These are phyloP conservation scores for Aspergillus sclerotioniger DNA, from an alignment of 495 filamentous ascomycete genomes.

Conservation along the genomic window DNA sequence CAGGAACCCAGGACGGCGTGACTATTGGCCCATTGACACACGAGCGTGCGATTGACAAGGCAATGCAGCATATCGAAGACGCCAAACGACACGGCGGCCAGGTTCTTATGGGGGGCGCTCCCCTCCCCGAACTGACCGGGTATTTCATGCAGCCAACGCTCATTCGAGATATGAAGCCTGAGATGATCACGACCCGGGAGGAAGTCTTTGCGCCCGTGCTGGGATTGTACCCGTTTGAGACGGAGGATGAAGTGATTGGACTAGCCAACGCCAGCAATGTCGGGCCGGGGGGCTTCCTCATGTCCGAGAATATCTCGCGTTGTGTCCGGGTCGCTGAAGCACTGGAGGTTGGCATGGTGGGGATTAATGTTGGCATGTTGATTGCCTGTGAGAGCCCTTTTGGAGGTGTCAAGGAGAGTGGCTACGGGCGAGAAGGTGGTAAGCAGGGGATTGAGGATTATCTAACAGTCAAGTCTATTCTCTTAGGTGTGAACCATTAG, in stretches of 20 bases:
- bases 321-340: constrained; percentile 48
- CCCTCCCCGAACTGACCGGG: constrained; percentile 41
- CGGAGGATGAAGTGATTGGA: constrained; percentile 49
- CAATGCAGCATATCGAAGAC: constrained; percentile 50
- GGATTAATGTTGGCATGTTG: constrained; percentile 36
- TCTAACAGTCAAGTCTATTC: constrained; percentile 6
- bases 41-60: constrained; percentile 51
- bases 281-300: constrained; percentile 52
- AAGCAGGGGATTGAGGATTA: constrained; percentile 14
- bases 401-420: constrained; percentile 23
- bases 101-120: constrained; percentile 69
- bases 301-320: constrained; percentile 45
- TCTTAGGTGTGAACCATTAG: not conserved
- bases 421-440: constrained; percentile 8
- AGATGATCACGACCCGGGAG: constrained; percentile 51
- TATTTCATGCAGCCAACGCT: constrained; percentile 55
- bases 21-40: constrained; percentile 61
- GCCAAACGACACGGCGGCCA: constrained; percentile 48
- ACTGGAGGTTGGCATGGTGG: constrained; percentile 54
- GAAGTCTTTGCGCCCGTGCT: constrained; percentile 59
- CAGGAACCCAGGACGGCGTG: constrained; percentile 46
- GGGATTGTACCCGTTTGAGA: constrained; percentile 49
- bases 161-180: constrained; percentile 40
- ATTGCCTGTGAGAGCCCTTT: constrained; percentile 24
- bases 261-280: constrained; percentile 50